Conservation (phyloP, 2,329 filamentous ascomycete species). For the Cordyceps farinosa region DNA sequence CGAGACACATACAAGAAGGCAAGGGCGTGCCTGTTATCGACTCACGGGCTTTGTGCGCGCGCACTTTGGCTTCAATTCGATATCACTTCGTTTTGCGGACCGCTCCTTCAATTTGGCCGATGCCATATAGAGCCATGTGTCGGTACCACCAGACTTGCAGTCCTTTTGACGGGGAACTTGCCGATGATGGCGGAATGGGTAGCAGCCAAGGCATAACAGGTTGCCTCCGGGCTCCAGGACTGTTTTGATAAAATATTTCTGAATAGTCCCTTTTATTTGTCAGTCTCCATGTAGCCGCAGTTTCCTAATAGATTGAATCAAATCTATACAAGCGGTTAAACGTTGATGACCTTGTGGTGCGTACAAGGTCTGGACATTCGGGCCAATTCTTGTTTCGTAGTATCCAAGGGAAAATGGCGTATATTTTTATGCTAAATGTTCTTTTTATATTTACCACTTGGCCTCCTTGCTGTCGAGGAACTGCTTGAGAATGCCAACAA, state of each 20-base stretch:
- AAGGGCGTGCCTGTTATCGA: background rate
- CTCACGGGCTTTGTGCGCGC: background rate
- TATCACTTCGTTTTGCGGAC: background rate
- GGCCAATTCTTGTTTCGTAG: background rate
- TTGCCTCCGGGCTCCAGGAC: background rate
- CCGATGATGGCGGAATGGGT: background rate
- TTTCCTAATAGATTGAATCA: background rate
- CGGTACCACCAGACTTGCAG: background rate
- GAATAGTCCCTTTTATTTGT: background rate
- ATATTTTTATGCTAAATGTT: slow-evolving; percentile 11
- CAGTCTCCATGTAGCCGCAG: background rate
- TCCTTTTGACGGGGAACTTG: background rate
- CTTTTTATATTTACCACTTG: slow-evolving; percentile 46
- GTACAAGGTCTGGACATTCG: background rate
- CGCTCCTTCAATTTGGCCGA: background rate
- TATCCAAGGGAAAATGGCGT: background rate
- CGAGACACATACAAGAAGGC: background rate
- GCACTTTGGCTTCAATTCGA: background rate
- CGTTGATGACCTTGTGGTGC: background rate
- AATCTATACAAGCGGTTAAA: background rate
- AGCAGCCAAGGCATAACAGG: too few species aligned
- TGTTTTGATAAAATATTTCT: too few species aligned
- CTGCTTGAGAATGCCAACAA: slow-evolving; percentile 69
- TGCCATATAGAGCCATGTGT: background rate
- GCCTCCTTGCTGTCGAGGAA: slow-evolving; percentile 55